Evolutionary conservation across 1,284 basidiomycete species (phyloP).

Genomic region (Cryptococcus sp.): DNA sequence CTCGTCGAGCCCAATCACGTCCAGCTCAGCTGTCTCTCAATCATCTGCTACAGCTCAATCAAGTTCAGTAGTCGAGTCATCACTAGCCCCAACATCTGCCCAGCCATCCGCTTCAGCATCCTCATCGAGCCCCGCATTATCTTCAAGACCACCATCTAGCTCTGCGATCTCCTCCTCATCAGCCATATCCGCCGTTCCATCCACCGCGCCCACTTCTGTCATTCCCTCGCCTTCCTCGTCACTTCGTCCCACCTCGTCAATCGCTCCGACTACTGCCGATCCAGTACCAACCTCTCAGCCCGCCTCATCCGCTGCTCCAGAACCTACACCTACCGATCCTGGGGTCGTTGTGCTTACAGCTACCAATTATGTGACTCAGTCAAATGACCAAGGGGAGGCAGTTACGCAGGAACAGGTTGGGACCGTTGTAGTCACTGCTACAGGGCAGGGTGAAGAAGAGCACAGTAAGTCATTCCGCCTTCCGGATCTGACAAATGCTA

Average conservation of each 20-base stretch:
- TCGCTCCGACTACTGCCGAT: not conserved
- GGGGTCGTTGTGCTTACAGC: not conserved
- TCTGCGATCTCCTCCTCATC: not conserved
- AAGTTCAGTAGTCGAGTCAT: not conserved
- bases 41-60: not conserved
- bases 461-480: not conserved
- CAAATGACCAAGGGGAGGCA: not conserved
- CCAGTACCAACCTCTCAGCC: slow-evolving; percentile 7
- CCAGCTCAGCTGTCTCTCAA: not conserved
- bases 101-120: not conserved
- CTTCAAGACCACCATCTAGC: not conserved
- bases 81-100: not conserved
- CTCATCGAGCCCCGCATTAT: not conserved
- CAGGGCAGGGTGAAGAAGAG: not conserved
- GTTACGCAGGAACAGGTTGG: not conserved
- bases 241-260: not conserved
- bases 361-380: not conserved
- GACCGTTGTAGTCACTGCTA: not conserved
- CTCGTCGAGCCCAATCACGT: not conserved
- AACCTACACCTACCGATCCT: not conserved
- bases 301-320: slow-evolving; percentile 9
- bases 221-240: slow-evolving; percentile 6
- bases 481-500: not conserved
- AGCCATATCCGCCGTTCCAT: not conserved
- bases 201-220: not conserved